A percentile compares a stretch with the other conserved stretches of the same genome.
These are phyloP conservation scores for Picocystis sp. DNA, from an alignment of 163 green algal species.

Conservation along the genomic window DNA sequence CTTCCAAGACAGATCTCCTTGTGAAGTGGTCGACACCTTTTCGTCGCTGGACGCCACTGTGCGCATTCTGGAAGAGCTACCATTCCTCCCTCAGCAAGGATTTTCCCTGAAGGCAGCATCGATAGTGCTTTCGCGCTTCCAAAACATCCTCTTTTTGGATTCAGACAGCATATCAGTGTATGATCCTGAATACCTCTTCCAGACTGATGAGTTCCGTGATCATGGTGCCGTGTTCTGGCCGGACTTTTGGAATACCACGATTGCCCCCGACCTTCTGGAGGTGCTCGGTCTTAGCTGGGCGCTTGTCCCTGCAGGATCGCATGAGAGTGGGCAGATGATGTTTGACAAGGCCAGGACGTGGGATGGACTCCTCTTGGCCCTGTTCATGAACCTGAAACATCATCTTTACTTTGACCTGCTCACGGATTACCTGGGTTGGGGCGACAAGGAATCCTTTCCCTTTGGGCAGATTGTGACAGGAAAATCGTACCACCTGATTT, in stretches of 20 bases:
- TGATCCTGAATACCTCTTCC: conserved; percentile 31
- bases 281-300: background rate
- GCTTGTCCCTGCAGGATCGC: conserved; percentile 1
- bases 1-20: conserved; percentile 21
- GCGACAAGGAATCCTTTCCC: conserved; percentile 49
- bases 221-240: conserved; percentile 41
- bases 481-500: conserved; percentile 17
- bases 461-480: conserved; percentile 21
- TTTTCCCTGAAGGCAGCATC: conserved; percentile 41
- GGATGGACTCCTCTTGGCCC: conserved; percentile 15
- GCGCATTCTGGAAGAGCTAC: conserved; percentile 3
- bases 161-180: conserved; percentile 35
- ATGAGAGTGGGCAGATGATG: conserved; percentile 41
- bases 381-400: conserved; percentile 17
- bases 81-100: conserved; percentile 5
- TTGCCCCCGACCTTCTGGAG: conserved; percentile 22
- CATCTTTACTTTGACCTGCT: conserved; percentile 24
- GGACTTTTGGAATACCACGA: conserved; percentile 38
- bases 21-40: conserved; percentile 17
- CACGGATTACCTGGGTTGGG: conserved; percentile 37
- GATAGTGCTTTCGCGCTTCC: conserved; percentile 31
- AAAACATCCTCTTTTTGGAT: conserved; percentile 43
- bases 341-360: conserved; percentile 31
- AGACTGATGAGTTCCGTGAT: conserved; percentile 11
- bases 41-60: conserved; percentile 13